phyloP scores from a whole-genome alignment of 495 filamentous ascomycete genomes.

The Neurospora sp. region DNA sequence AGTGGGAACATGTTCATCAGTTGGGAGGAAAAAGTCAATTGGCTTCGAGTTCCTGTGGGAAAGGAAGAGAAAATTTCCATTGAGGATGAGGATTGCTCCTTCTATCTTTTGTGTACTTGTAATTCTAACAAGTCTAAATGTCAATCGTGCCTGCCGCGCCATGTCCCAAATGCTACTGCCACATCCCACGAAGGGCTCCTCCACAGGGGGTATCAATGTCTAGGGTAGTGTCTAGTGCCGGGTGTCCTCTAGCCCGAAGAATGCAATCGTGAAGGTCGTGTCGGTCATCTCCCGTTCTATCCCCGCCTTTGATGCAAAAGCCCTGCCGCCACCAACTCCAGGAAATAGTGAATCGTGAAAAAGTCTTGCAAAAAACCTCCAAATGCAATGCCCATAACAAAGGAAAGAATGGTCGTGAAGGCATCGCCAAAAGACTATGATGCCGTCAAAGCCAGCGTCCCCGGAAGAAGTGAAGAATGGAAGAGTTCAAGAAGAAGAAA shows the following conservation, averaged over 20 bases:
- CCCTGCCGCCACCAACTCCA: neutral
- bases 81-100: neutral
- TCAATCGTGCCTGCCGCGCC: neutral
- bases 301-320: neutral
- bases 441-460: neutral
- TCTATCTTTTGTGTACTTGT: neutral
- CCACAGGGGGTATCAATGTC: neutral
- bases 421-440: too few species aligned
- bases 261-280: neutral
- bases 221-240: neutral
- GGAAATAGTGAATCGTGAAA: too few species aligned
- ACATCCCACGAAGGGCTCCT: neutral
- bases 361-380: neutral
- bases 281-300: neutral
- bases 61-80: neutral
- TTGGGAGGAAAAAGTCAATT: neutral
- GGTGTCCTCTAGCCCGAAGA: neutral
- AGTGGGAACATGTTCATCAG: neutral
- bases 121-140: neutral
- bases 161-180: neutral
- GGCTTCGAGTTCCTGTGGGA: neutral
- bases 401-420: neutral
- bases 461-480: neutral
- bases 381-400: neutral
- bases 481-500: neutral